Base-by-base conservation (phyloP, 140 eudicot genomes). In the Anethum foeniculum region DNA sequence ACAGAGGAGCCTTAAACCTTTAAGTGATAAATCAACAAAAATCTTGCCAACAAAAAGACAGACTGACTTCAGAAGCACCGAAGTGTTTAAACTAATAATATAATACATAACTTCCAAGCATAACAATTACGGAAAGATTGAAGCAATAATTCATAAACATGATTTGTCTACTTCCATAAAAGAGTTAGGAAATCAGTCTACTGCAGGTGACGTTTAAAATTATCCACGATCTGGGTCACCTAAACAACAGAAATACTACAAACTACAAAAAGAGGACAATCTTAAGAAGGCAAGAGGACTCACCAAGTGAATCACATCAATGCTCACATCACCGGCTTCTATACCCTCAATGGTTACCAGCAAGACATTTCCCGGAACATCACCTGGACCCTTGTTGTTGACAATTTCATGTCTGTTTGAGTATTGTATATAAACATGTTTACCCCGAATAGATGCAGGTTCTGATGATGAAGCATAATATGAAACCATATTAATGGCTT, bases 391-490 rank as follows among this genome's bases (percentile, higher is more conserved):
- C 75, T 87, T 90, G 64, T 87, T 88, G 86, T 90, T 87, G 58
- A 86, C 92, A 67, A 90, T 85, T 82, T 90, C 92, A 67, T 90
- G 92, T 73, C 96, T 85, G 74, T 90, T 90, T 13, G 96, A 90
- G 76, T 90, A 90, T 52, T 86, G 92, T 52, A 90, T 79, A 64
- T 90, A 90, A 38, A 88, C 96, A 51, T 85, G 81, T 80, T 90
- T 90, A 23, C 96, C 96, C 25, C 96, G 87, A 81, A 90, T 65
- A 71, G 89, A 88, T 30, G 91, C 91, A 71, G 92, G 96, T 76
- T 90, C 92, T n/a, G 91, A 87, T 23, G 96, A 90, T 44, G 91
- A 90, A 41, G 92, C 91, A 84, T 82, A 90, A 81, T 90, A 90
- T 13, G 92, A 60, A 47, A 87, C 90, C 92, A 90, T 90, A 68